Evolutionary conservation across 345 rosid species (phyloP).

Genomic region (Anacardium occidentale): DNA sequence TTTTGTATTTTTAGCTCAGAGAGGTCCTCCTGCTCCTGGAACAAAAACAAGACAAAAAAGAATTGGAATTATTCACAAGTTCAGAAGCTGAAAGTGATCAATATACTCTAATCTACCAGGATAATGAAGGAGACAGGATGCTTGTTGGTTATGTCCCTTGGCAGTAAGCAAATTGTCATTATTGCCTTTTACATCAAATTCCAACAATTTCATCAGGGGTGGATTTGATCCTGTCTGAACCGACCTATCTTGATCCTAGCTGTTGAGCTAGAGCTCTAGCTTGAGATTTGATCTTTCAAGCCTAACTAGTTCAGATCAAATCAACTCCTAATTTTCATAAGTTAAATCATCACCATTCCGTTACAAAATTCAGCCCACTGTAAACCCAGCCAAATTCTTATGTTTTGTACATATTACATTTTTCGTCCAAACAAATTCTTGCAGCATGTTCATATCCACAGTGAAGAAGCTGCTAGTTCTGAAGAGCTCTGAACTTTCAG

Average conservation of each 20-base stretch:
- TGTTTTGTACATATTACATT: too few species aligned
- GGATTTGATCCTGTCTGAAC: too few species aligned
- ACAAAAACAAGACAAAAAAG: not conserved
- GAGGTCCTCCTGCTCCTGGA: slow-evolving; percentile 11
- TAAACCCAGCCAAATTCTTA: too few species aligned
- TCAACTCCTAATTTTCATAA: too few species aligned
- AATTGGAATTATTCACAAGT: slow-evolving; percentile 2
- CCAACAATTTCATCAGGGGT: too few species aligned
- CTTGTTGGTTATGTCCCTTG: slow-evolving; percentile 57
- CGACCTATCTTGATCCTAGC: too few species aligned
- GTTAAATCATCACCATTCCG: too few species aligned
- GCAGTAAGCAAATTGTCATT: slow-evolving; percentile 31
- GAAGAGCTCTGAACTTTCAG: slow-evolving; percentile 33
- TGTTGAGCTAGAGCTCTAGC: too few species aligned
- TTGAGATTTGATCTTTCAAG: too few species aligned
- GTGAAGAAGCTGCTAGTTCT: slow-evolving; percentile 46
- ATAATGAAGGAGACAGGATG: slow-evolving; percentile 49
- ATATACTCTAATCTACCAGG: slow-evolving; percentile 44
- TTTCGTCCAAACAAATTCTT: not conserved
- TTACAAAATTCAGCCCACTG: not conserved
- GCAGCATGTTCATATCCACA: slow-evolving; percentile 50
- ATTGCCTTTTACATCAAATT: not conserved
- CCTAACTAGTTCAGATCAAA: too few species aligned
- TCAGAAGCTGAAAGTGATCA: slow-evolving; percentile 25
- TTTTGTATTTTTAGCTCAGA: slow-evolving; percentile 19